phyloP scores from a whole-genome alignment of 2,329 filamentous ascomycete species.

The Teratosphaeria nubilosa region DNA sequence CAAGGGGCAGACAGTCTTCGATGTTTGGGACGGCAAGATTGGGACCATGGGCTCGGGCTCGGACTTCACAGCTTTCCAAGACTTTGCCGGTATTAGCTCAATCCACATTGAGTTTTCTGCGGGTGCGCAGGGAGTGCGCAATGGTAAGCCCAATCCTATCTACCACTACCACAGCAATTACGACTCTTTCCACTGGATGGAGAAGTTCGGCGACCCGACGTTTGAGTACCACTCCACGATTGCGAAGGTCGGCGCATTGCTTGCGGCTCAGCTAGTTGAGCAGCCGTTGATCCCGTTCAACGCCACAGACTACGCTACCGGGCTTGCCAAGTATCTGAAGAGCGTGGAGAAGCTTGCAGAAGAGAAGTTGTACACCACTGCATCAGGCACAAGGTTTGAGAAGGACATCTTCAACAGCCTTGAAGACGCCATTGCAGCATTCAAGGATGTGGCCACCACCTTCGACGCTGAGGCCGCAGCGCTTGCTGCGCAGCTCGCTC shows the following conservation, averaged over 20 bases:
- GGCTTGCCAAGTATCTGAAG: constrained; percentile 33
- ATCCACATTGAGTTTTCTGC: constrained; percentile 38
- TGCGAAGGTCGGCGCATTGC: constrained; percentile 35
- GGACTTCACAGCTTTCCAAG: constrained; percentile 45
- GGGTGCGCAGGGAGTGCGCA: constrained; percentile 6
- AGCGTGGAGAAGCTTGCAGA: constrained; percentile 27
- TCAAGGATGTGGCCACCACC: constrained; percentile 37
- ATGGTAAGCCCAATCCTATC: constrained; percentile 34
- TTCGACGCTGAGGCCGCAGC: constrained; percentile 44
- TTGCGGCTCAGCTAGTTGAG: constrained; percentile 38
- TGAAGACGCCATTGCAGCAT: constrained; percentile 38
- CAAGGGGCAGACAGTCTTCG: constrained; percentile 57
- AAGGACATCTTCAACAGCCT: constrained; percentile 37
- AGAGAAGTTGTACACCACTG: not conserved
- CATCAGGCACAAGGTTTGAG: constrained; percentile 5
- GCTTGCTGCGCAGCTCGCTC: constrained; percentile 13
- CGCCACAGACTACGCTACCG: constrained; percentile 36
- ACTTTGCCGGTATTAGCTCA: constrained; percentile 41
- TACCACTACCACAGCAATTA: constrained; percentile 80
- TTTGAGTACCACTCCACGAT: constrained; percentile 49
- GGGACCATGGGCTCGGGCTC: constrained; percentile 44
- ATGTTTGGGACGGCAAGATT: constrained; percentile 48
- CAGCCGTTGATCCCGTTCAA: constrained; percentile 38
- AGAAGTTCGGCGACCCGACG: constrained; percentile 57
- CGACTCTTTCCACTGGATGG: constrained; percentile 78